These are phyloP conservation scores for Trichoderma afroharzianum DNA, from an alignment of 2,329 filamentous ascomycete species.

Conservation along the genomic window DNA sequence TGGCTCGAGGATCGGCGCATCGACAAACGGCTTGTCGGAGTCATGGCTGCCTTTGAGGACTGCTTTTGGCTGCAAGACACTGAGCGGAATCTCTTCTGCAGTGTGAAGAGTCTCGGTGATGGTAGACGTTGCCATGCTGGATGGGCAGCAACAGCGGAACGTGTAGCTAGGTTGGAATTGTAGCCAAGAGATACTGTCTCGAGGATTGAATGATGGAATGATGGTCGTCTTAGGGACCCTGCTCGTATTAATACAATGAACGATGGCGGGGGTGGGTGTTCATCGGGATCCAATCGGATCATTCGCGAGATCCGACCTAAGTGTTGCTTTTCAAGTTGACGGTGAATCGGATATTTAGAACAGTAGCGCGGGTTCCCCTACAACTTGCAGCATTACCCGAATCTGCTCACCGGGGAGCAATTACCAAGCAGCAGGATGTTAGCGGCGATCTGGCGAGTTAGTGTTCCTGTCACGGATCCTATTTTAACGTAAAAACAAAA, in stretches of 20 bases:
- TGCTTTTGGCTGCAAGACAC: neutral
- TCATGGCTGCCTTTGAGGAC: neutral
- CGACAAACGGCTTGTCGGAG: neutral
- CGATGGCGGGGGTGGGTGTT: neutral
- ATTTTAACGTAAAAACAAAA: neutral
- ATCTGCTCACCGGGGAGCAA: slow-evolving; percentile 2
- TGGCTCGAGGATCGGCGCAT: slow-evolving; percentile 7
- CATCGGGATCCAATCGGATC: neutral
- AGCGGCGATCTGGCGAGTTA: neutral
- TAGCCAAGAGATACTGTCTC: neutral
- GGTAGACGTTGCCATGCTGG: neutral
- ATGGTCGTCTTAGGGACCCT: neutral
- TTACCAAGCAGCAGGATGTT: slow-evolving; percentile 2
- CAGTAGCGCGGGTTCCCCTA: neutral
- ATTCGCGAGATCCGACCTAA: neutral
- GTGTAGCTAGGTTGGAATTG: neutral
- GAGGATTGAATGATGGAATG: neutral
- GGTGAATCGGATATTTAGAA: neutral
- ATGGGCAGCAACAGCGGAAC: neutral
- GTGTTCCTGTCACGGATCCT: neutral
- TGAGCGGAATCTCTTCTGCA: neutral
- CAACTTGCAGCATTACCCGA: neutral
- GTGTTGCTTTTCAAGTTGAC: neutral
- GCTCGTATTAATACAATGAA: neutral
- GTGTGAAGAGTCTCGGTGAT: neutral